Conservation (phyloP, 805 yeast species). For the Yarrowia porcina region DNA sequence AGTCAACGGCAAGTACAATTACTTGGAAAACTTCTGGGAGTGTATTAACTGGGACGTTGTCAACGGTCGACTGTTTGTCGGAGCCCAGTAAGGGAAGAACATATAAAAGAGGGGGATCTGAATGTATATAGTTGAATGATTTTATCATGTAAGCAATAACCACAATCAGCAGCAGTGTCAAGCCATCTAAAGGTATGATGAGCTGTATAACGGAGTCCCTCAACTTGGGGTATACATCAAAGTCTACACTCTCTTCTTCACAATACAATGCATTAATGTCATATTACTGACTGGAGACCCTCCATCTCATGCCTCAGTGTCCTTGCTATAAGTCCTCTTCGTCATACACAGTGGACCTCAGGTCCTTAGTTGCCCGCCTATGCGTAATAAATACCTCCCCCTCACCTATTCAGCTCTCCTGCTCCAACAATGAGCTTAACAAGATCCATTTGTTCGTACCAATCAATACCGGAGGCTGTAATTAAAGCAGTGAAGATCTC, state of each 20-base stretch:
- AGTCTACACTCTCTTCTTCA: no score
- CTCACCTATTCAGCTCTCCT: slow-evolving; percentile 12
- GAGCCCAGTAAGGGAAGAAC: slow-evolving; percentile 8
- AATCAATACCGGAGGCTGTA: slow-evolving; percentile 31
- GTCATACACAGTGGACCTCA: no score
- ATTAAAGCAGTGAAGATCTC: slow-evolving; percentile 31
- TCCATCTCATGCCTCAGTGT: no score
- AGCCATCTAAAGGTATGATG: no score
- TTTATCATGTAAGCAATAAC: neutral
- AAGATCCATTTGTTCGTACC: slow-evolving; percentile 28
- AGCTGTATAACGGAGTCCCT: no score
- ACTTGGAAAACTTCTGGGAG: slow-evolving; percentile 70
- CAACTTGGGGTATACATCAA: no score
- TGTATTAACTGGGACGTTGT: slow-evolving; percentile 73
- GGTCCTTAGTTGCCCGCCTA: no score
- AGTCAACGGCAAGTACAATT: slow-evolving; percentile 63
- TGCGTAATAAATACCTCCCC: neutral
- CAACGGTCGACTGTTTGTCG: slow-evolving; percentile 29
- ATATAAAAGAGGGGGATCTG: neutral
- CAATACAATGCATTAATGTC: no score
- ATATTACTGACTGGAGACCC: no score
- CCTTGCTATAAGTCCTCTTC: no score
- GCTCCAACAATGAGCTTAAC: slow-evolving; percentile 22
- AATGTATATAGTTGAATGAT: slow-evolving; percentile 14
- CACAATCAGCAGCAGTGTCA: no score